These are phyloP conservation scores for Tuber melanosporum DNA, from an alignment of 495 filamentous ascomycete species.

Conservation along the genomic window DNA sequence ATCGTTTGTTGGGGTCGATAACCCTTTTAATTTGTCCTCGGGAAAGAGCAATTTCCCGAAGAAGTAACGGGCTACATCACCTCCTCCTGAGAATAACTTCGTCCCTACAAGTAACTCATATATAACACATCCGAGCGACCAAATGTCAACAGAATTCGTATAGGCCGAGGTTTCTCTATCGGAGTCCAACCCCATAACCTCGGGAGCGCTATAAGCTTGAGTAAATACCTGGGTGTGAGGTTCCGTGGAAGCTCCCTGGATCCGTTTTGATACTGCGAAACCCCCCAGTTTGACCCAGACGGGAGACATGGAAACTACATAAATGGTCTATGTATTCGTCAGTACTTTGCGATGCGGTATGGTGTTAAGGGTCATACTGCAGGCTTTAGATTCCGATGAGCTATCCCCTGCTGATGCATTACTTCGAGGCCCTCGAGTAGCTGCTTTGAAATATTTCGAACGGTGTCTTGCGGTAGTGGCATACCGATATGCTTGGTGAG, in stretches of 20 bases:
- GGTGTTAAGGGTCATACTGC: neutral
- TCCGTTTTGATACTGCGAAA: constrained; percentile 18
- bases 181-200: constrained; percentile 12
- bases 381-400: constrained; percentile 20
- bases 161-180: constrained; percentile 10
- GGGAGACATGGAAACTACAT: constrained; percentile 10
- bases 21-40: neutral
- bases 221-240: constrained; percentile 14
- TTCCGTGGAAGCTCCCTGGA: neutral
- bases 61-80: neutral
- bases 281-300: constrained; percentile 17
- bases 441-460: constrained; percentile 10
- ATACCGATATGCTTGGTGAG: neutral
- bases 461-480: neutral
- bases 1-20: neutral
- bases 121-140: constrained; percentile 27
- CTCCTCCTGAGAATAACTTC: neutral
- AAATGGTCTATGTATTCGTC: constrained; percentile 8
- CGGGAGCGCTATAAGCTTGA: constrained; percentile 15
- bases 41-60: neutral
- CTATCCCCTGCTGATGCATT: constrained; percentile 17
- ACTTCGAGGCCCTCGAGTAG: constrained; percentile 16
- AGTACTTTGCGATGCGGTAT: neutral
- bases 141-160: constrained; percentile 27
- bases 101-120: constrained; percentile 6